Conservation (phyloP, 768 basidiomycete species). For the Tylopilus plumbeoviolaceoides region DNA sequence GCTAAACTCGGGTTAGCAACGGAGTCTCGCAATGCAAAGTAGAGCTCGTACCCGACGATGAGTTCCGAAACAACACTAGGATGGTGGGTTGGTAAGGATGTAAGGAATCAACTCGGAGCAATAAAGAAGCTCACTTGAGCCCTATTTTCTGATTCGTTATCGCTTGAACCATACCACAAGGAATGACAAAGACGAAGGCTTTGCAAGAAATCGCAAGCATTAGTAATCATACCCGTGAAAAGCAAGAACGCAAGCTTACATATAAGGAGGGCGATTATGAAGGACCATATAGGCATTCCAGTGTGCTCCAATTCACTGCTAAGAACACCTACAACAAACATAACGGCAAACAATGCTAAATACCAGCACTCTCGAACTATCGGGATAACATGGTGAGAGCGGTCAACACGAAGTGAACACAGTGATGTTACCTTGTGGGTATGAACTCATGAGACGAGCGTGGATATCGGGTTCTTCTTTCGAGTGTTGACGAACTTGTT, state of each 20-base stretch:
- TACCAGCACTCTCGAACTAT: constrained; percentile 87
- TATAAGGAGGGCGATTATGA: constrained; percentile 61
- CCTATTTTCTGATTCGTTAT: constrained; percentile 80
- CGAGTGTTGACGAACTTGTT: constrained; percentile 63
- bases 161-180: constrained; percentile 58
- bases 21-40: not conserved
- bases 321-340: constrained; percentile 67
- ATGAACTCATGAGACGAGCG: constrained; percentile 76
- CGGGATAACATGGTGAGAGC: not conserved
- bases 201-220: constrained; percentile 1
- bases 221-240: not conserved
- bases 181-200: constrained; percentile 45
- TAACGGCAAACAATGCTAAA: constrained; percentile 58
- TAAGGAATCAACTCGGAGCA: too few relatives aligned
- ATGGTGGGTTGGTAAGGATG: not conserved
- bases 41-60: constrained; percentile 52
- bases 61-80: constrained; percentile 66
- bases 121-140: constrained; percentile 36
- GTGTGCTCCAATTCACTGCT: constrained; percentile 73
- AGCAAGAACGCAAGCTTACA: constrained; percentile 30
- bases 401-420: not conserved
- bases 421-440: constrained; percentile 40
- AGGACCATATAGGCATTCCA: constrained; percentile 64
- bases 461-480: constrained; percentile 82
- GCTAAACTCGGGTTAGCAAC: not conserved